Conservation (phyloP, 257 asterid species). For the Nicotiana benthamiana region DNA sequence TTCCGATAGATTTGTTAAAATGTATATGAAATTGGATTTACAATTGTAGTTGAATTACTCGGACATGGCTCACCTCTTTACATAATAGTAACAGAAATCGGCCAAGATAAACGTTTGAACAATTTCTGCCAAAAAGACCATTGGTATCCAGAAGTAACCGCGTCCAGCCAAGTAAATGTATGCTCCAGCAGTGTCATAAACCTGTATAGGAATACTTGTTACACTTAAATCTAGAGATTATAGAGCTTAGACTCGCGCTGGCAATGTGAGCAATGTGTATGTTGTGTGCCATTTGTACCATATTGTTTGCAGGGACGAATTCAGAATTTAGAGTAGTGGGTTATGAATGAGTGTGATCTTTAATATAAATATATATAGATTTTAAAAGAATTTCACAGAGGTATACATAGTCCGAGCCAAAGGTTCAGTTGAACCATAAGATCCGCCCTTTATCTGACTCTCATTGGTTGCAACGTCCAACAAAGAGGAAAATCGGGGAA, state of each 20-base stretch:
- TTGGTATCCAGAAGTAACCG: slow-evolving; percentile 66
- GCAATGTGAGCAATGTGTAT: background rate
- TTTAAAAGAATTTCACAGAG: background rate
- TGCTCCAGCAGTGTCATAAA: slow-evolving; percentile 57
- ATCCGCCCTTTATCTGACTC: background rate
- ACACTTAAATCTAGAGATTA: background rate
- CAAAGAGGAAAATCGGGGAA: background rate
- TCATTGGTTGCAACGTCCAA: background rate
- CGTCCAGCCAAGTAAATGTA: slow-evolving; percentile 50
- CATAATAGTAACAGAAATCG: slow-evolving; percentile 82
- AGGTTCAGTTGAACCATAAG: background rate
- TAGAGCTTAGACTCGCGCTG: background rate
- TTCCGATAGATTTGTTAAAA: background rate
- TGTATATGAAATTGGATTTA: background rate
- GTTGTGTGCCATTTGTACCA: background rate
- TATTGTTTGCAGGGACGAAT: background rate
- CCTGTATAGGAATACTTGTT: slow-evolving; percentile 24
- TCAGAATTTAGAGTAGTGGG: background rate
- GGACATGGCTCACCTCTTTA: slow-evolving; percentile 53
- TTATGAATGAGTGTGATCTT: background rate
- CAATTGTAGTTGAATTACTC: background rate
- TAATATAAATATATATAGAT: background rate
- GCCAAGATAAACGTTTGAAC: slow-evolving; percentile 91
- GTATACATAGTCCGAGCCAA: background rate
- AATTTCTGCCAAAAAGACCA: slow-evolving; percentile 56